Evolutionary conservation across 1,139 yeast species (phyloP).

Genomic region (Saccharomycopsis phalli): DNA sequence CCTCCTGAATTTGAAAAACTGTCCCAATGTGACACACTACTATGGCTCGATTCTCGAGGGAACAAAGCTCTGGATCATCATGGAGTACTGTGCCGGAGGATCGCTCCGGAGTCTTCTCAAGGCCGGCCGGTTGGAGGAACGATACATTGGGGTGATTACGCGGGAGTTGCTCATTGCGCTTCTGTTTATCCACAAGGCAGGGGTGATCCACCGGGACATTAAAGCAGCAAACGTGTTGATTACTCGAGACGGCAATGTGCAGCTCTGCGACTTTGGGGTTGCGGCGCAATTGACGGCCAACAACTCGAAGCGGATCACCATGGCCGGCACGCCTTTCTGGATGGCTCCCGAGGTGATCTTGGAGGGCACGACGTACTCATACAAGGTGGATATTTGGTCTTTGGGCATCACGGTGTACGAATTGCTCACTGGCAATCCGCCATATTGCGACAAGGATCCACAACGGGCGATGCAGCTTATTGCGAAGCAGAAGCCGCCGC

Average conservation of each 20-base stretch:
- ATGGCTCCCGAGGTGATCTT: conserved; percentile 99
- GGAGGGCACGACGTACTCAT: conserved; percentile 81
- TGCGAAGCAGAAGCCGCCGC: conserved; percentile 87
- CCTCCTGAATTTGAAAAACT: conserved; percentile 68
- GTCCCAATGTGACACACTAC: conserved; percentile 88
- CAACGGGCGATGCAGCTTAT: conserved; percentile 91
- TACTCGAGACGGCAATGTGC: conserved; percentile 82
- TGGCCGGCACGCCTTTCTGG: conserved; percentile 99
- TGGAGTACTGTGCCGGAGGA: conserved; percentile 98
- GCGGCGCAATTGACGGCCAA: conserved; percentile 88
- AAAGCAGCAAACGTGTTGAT: conserved; percentile 93
- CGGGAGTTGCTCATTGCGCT: conserved; percentile 77
- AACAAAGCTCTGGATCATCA: conserved; percentile 89
- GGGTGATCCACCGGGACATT: conserved; percentile 90
- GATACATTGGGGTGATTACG: conserved; percentile 68
- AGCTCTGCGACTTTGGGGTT: conserved; percentile 95
- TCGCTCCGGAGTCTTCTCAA: conserved; percentile 78
- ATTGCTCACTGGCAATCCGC: conserved; percentile 95
- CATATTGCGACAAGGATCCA: conserved; percentile 93
- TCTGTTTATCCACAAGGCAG: conserved; percentile 74
- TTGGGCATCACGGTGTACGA: conserved; percentile 91
- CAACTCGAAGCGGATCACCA: conserved; percentile 75
- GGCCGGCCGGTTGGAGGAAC: conserved; percentile 85
- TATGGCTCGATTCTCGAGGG: conserved; percentile 83
- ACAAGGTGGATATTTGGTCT: conserved; percentile 89